phyloP scores from a whole-genome alignment of 495 filamentous ascomycete species.

The Penicillium dipodomyicola region DNA sequence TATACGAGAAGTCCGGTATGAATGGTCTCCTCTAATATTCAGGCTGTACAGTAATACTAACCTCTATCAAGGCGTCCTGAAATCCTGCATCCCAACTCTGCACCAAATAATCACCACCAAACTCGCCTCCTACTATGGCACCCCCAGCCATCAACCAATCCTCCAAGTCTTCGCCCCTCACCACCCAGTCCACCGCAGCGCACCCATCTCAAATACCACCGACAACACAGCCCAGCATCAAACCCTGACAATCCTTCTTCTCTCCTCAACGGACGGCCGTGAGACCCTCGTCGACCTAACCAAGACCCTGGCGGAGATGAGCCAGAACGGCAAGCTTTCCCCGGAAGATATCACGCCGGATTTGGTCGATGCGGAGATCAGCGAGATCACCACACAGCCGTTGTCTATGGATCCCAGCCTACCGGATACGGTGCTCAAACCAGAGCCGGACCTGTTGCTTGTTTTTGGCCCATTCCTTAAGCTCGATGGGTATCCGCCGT shows the following conservation, averaged over 20 bases:
- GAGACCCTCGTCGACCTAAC: slow-evolving; percentile 94
- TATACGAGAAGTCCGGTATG: slow-evolving; percentile 89
- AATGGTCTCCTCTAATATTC: background rate
- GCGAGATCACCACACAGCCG: slow-evolving; percentile 51
- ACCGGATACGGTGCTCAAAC: slow-evolving; percentile 25
- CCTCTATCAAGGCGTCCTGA: slow-evolving; percentile 65
- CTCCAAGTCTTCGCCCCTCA: slow-evolving; percentile 77
- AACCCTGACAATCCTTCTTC: slow-evolving; percentile 78
- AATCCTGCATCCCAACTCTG: slow-evolving; percentile 74
- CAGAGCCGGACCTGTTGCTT: slow-evolving; percentile 85
- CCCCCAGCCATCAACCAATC: slow-evolving; percentile 55
- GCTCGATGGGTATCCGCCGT: slow-evolving; percentile 90
- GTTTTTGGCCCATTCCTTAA: slow-evolving; percentile 78
- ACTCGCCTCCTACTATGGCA: slow-evolving; percentile 79
- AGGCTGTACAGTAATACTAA: background rate
- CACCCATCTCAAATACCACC: slow-evolving; percentile 25
- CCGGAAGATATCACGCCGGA: slow-evolving; percentile 77
- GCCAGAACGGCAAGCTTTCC: slow-evolving; percentile 79
- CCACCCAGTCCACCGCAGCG: slow-evolving; percentile 38
- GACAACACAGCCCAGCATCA: too few relatives aligned
- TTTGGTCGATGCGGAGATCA: slow-evolving; percentile 86
- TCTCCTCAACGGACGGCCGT: slow-evolving; percentile 84
- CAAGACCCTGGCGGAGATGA: slow-evolving; percentile 91
- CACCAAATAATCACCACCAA: slow-evolving; percentile 70
- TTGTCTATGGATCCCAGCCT: slow-evolving; percentile 17